Conservation (phyloP, 495 filamentous ascomycete genomes). For the Polyplosphaeria fusca region DNA sequence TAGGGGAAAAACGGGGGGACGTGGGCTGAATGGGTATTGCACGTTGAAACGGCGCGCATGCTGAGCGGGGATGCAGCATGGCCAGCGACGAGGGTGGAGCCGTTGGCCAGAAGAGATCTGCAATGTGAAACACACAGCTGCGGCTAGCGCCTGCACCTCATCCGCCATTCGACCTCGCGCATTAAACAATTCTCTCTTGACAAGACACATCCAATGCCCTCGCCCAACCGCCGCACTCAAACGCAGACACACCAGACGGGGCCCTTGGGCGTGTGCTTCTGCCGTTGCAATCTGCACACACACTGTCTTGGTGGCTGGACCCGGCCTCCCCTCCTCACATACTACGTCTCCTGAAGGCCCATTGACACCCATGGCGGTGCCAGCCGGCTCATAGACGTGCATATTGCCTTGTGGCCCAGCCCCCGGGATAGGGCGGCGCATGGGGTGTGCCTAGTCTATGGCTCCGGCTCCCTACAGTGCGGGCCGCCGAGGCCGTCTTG, state of each 20-base stretch:
- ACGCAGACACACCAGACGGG: slow-evolving; percentile 1
- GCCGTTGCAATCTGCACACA: no score
- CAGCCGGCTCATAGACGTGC: slow-evolving; percentile 1
- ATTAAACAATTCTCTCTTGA: slow-evolving; percentile 6
- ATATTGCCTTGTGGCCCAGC: slow-evolving; percentile 9
- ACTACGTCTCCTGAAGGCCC: background rate
- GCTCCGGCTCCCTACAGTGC: slow-evolving; percentile 25
- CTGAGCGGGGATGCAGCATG: slow-evolving; percentile 3
- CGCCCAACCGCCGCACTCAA: slow-evolving; percentile 6
- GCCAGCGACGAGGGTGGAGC: slow-evolving; percentile 4
- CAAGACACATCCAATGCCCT: background rate
- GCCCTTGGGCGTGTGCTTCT: background rate
- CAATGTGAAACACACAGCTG: slow-evolving; percentile 24
- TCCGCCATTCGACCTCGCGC: slow-evolving; percentile 16
- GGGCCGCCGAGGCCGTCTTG: slow-evolving; percentile 20
- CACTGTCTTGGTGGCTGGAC: no score
- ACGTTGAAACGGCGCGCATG: background rate
- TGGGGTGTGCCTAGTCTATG: slow-evolving; percentile 20
- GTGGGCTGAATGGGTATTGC: background rate
- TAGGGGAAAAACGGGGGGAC: background rate
- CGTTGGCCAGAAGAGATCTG: slow-evolving; percentile 13
- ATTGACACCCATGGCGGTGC: slow-evolving; percentile 10
- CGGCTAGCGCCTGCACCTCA: background rate
- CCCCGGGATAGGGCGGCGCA: slow-evolving; percentile 7
- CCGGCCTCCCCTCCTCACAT: background rate